Percentiles rank a stretch among this genome's conserved stretches.
Evolutionary conservation across 2,329 filamentous ascomycete species (phyloP).

Genomic region (Aureobasidium mangrovei): DNA sequence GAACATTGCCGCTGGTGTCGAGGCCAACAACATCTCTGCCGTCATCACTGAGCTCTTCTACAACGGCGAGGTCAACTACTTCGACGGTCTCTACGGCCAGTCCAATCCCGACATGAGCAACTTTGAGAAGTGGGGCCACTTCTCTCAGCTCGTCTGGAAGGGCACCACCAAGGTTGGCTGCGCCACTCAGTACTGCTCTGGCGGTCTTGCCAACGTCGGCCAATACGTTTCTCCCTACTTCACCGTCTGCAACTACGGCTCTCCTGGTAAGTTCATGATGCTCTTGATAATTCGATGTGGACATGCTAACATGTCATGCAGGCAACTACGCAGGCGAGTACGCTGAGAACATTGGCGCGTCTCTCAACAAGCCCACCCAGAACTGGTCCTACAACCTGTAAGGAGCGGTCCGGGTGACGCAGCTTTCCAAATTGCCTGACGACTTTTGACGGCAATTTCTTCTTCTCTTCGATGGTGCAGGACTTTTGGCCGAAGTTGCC

Average conservation of each 20-base stretch:
- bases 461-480: constrained; percentile 7
- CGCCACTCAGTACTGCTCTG: constrained; percentile 47
- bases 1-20: constrained; percentile 70
- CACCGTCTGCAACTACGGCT: constrained; percentile 83
- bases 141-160: constrained; percentile 67
- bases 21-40: constrained; percentile 49
- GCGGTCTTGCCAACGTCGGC: constrained; percentile 41
- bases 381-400: constrained; percentile 14
- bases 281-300: not conserved
- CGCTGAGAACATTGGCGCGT: constrained; percentile 41
- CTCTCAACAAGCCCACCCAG: constrained; percentile 20
- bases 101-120: constrained; percentile 50
- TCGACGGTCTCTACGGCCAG: constrained; percentile 48
- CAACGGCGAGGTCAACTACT: constrained; percentile 62
- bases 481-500: constrained; percentile 1
- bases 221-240: constrained; percentile 47
- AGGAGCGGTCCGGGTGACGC: not conserved
- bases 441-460: constrained; percentile 5
- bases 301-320: constrained; percentile 25
- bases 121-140: constrained; percentile 65
- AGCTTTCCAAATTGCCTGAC: constrained; percentile 6
- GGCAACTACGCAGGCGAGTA: constrained; percentile 50
- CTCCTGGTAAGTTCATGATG: constrained; percentile 51
- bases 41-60: constrained; percentile 83
- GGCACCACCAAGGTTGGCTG: constrained; percentile 55